Percentiles rank a stretch among this genome's conserved stretches.
Conservation (phyloP, 371 early-diverging fungal genomes). For the Mucor mucedo region DNA sequence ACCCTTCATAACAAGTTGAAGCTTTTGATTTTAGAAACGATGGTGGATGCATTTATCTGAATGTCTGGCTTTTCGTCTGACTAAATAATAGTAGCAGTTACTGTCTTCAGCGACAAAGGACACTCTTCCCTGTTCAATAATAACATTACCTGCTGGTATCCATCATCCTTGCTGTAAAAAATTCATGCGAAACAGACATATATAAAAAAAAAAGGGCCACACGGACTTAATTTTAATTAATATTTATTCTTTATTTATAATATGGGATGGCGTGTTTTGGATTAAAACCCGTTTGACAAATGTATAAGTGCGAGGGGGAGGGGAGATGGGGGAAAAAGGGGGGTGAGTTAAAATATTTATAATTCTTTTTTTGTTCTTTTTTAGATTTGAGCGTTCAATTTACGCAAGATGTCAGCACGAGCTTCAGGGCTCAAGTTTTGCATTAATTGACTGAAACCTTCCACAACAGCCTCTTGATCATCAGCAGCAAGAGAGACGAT, state of each 20-base stretch:
- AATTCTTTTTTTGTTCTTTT: not conserved
- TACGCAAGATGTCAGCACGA: conserved; percentile 49
- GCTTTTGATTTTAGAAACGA: too few relatives aligned
- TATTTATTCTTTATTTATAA: not conserved
- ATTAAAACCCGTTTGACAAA: too few relatives aligned
- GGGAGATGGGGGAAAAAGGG: not conserved
- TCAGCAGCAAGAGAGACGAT: conserved; percentile 40
- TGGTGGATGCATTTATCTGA: too few relatives aligned
- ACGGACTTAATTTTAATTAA: not conserved
- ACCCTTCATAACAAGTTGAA: too few relatives aligned
- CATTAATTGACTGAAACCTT: conserved; percentile 53
- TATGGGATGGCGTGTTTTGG: too few relatives aligned
- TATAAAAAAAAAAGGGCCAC: not conserved
- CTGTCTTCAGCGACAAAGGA: too few relatives aligned
- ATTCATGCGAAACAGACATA: too few relatives aligned
- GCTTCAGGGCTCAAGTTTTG: conserved; percentile 44
- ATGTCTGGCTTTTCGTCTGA: too few relatives aligned
- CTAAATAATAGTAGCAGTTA: too few relatives aligned
- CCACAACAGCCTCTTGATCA: conserved; percentile 57
- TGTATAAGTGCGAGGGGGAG: not conserved
- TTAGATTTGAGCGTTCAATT: conserved; percentile 45
- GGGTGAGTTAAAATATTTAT: not conserved
- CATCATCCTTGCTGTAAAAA: not conserved
- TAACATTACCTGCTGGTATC: too few relatives aligned
- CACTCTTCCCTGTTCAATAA: too few relatives aligned